Base-by-base conservation (phyloP, 2,329 filamentous ascomycete genomes). In the Fusarium mangiferae region DNA sequence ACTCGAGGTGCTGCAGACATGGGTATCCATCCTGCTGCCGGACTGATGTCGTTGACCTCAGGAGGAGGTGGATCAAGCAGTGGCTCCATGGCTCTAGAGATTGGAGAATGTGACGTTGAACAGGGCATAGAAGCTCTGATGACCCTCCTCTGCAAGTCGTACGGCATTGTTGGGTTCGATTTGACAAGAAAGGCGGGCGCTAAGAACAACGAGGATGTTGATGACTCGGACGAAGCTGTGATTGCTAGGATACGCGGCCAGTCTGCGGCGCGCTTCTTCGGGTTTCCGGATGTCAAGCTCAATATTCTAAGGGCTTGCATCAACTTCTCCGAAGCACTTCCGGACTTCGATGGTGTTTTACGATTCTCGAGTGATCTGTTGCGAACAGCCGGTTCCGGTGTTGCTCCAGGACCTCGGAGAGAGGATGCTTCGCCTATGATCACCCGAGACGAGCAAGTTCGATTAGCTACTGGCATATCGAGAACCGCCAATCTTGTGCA, bases 1-100 rank as follows among this genome's bases (percentile, higher is more conserved):
- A 98, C 97, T 52, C 89, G 96, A 54, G 96, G 96, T 38, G 96
- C 96, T 45, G 95, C 96, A n/a, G 96, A 98, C 80, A 94, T 96
- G 78, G 96, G 96, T 7, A 94, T 99, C 41, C 96, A 98, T 83
- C 96, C 96, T 45, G 96, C 96, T 24, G 94, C 96, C 15, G 95
- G 94, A 1, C 85, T 98, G 57, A 91, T 94, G 33, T 91, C 92
- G 18, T 84, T 96, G 36, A 92, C 91, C 73, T 85, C 89, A 17
- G 82, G 84, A 6, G 81, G 84, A 2, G 85, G 84, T 64, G 85
- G 86, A 3, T 86, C 86, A 46, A 82, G 81, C 26, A 87, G 85
- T 65, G 88, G 87, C 15, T 84, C 87, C 13, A 85, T 87, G 39
- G 88, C 86, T 5, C 84, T 92, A 38, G 90, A 92, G 74, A 84